phyloP scores from a whole-genome alignment of 768 basidiomycete species.

The Suillus tomentosus region DNA sequence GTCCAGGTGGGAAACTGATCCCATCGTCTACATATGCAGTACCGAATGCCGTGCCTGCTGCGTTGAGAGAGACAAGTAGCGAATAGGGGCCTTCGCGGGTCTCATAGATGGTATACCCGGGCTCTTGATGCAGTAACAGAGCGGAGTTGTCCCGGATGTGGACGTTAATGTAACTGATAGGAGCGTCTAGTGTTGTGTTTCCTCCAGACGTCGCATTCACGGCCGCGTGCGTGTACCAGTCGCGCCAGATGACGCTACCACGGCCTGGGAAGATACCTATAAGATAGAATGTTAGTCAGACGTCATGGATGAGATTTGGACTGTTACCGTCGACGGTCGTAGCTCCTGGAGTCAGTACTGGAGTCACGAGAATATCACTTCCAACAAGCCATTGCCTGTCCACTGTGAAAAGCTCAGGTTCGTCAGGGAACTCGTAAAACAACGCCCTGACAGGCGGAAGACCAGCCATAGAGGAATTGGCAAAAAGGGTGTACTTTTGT shows the following conservation, averaged over 20 bases:
- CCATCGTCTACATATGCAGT: slow-evolving; percentile 74
- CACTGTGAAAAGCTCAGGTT: slow-evolving; percentile 61
- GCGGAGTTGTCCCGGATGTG: slow-evolving; percentile 72
- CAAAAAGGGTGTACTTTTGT: slow-evolving; percentile 69
- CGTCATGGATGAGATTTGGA: not conserved
- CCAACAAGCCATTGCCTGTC: slow-evolving; percentile 77
- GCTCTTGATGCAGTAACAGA: slow-evolving; percentile 60
- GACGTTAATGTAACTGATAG: slow-evolving; percentile 75
- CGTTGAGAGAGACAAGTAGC: slow-evolving; percentile 58
- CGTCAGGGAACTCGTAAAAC: slow-evolving; percentile 77
- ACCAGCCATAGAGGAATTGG: slow-evolving; percentile 62
- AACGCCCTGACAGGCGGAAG: slow-evolving; percentile 75
- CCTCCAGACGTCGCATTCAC: slow-evolving; percentile 44
- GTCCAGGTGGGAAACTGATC: slow-evolving; percentile 57
- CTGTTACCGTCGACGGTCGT: slow-evolving; percentile 63
- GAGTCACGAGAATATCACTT: slow-evolving; percentile 70
- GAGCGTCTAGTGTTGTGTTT: slow-evolving; percentile 58
- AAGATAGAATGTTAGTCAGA: not conserved
- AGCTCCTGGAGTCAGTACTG: slow-evolving; percentile 69
- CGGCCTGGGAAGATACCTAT: slow-evolving; percentile 67
- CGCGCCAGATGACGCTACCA: slow-evolving; percentile 62
- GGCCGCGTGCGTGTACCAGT: slow-evolving; percentile 70
- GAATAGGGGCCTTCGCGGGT: slow-evolving; percentile 63
- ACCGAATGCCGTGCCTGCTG: slow-evolving; percentile 54
- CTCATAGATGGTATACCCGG: slow-evolving; percentile 69